Conservation (phyloP, 371 early-diverging fungal genomes). For the Mortierella sp. region DNA sequence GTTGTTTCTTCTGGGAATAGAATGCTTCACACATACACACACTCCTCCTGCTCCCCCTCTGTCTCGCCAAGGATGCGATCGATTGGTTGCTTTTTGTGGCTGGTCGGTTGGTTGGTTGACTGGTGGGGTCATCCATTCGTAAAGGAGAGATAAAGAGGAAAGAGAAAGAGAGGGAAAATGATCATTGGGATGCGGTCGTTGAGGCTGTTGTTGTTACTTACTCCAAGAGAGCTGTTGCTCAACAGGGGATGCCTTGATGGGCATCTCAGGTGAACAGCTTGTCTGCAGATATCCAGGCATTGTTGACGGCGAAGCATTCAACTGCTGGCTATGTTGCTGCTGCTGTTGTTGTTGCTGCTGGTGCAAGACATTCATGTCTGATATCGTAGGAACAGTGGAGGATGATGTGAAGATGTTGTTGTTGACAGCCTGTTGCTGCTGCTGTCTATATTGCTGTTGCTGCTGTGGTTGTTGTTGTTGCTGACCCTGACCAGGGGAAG, state of each 20-base stretch:
- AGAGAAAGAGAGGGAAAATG: neutral
- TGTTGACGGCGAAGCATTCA: constrained; percentile 36
- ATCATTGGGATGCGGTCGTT: neutral
- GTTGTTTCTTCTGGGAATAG: neutral
- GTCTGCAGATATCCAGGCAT: constrained; percentile 43
- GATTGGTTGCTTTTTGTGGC: neutral
- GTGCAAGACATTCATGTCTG: constrained; percentile 33
- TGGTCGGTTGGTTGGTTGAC: neutral
- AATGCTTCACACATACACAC: neutral
- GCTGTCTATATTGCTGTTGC: neutral
- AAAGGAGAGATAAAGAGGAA: neutral
- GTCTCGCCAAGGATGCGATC: neutral
- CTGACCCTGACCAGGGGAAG: constrained; percentile 10
- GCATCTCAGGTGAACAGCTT: constrained; percentile 51
- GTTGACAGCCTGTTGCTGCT: constrained; percentile 12
- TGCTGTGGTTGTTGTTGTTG: constrained; percentile 7
- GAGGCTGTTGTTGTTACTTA: constrained; percentile 11
- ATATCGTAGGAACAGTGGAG: constrained; percentile 51
- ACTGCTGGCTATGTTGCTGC: neutral
- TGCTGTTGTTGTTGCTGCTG: constrained; percentile 16
- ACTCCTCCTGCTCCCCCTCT: neutral
- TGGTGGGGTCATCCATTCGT: neutral
- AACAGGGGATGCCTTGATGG: constrained; percentile 52
- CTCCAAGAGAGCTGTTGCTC: constrained; percentile 46
- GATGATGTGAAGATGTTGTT: constrained; percentile 45